phyloP scores from a whole-genome alignment of 495 filamentous ascomycete species.

The Daldinia loculata region DNA sequence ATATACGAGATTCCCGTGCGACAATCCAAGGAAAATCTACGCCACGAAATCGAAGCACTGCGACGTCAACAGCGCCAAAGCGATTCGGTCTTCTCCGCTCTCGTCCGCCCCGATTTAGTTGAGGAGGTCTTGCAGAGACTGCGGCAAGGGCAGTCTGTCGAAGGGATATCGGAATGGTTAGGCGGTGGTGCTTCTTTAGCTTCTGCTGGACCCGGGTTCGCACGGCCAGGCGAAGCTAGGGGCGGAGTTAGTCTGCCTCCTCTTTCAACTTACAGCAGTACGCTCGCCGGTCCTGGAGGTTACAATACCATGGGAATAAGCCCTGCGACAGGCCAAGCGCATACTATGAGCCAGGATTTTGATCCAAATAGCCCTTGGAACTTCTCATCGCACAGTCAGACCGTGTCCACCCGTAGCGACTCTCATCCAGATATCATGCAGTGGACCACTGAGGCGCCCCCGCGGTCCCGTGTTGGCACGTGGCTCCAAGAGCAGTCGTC shows the following conservation, averaged over 20 bases:
- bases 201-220: conserved; percentile 31
- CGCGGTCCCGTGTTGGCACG: conserved; percentile 51
- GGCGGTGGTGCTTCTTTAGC: conserved; percentile 37
- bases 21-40: conserved; percentile 63
- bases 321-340: conserved; percentile 31
- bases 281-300: conserved; percentile 33
- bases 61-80: conserved; percentile 55
- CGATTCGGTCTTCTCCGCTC: conserved; percentile 58
- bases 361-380: conserved; percentile 55
- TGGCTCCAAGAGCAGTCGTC: conserved; percentile 50
- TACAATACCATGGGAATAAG: conserved; percentile 33
- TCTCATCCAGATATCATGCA: conserved; percentile 52
- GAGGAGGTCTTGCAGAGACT: conserved; percentile 60
- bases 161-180: conserved; percentile 59
- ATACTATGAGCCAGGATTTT: conserved; percentile 46
- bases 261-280: conserved; percentile 36
- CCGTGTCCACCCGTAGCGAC: conserved; percentile 48
- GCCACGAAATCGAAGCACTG: conserved; percentile 61
- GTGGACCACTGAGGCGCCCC: conserved; percentile 51
- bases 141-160: conserved; percentile 58
- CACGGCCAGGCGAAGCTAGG: conserved; percentile 32
- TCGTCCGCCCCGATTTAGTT: conserved; percentile 52
- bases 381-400: conserved; percentile 53
- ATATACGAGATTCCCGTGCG: conserved; percentile 63
- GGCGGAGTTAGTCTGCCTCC: conserved; percentile 35